Evolutionary conservation across 2,329 filamentous ascomycete genomes (phyloP), one percentile per base, ranked within the genome.

Genomic region (Albifimbria verrucaria): DNA sequence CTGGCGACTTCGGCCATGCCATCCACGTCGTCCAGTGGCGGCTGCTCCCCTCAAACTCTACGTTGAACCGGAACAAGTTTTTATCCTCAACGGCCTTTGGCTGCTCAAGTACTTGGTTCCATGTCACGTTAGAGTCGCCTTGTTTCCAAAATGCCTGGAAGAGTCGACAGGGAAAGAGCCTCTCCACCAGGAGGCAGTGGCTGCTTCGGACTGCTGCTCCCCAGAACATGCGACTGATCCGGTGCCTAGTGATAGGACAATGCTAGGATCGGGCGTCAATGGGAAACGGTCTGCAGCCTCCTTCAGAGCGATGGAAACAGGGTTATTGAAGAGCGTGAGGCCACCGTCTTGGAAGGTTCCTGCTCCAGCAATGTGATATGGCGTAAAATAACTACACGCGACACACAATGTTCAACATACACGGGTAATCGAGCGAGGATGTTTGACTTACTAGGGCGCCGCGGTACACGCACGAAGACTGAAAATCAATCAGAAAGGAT

Each of bases 331-430:
- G 17, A 50, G 26, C 7, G 26, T 32, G 10, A 57, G 41, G 32
- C 55, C 45, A 45, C 55, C 48, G 22, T 57, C 53, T 43, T 57
- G 43, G 45, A 57, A 57, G 2, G 21, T 51, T n/a, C 51, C 48
- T 17, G 51, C 42, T 32, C 48, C 28, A 17, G 32, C 10, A 23
- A 57, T 53, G 50, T 39, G 32, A 23, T 51, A 26, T 20, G 48
- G 48, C 20, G 39, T 55, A 46, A 55, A 55, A 24, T 55, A 55
- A 42, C 53, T 55, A 25, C 17, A 25, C 26, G 20, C 24, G n/a
- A 45, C 20, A 21, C 15, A n/a, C n/a, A 36, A 36, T 32, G 26
- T 32, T 32, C 15, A 43, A 21, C 15, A 43, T n/a, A n/a, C 9
- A 43, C 15, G 39, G n/a, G 9, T n/a, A 10, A 10, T 43, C 9